Evolutionary conservation across 2,329 filamentous ascomycete species (phyloP).

Genomic region (Cercospora janseana): DNA sequence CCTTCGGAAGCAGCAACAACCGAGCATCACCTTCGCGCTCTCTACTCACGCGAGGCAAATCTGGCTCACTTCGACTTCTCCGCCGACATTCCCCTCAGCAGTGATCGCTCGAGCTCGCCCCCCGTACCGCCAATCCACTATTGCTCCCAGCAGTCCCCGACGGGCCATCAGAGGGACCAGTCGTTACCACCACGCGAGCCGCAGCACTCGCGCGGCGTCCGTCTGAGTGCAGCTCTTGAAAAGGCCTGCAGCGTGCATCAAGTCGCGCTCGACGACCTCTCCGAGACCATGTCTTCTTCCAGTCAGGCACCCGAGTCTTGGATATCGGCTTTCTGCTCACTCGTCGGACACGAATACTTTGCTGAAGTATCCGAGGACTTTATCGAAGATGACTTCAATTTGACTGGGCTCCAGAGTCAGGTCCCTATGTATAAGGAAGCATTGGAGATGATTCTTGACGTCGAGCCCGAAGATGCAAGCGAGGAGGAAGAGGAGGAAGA

Average conservation of each 20-base stretch:
- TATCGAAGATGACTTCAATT: conserved; percentile 99
- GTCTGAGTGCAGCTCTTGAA: conserved; percentile 32
- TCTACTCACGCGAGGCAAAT: conserved; percentile 1
- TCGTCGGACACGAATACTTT: conserved; percentile 97
- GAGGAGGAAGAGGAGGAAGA: conserved; percentile 74
- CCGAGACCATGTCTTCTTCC: conserved; percentile 53
- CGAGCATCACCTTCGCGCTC: neutral
- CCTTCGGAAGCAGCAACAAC: conserved; percentile 4
- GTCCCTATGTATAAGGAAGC: conserved; percentile 99
- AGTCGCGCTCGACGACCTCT: conserved; percentile 27
- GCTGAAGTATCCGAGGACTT: conserved; percentile 98
- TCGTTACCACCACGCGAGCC: conserved; percentile 16
- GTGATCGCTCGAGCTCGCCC: conserved; percentile 17
- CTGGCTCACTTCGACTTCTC: conserved; percentile 14
- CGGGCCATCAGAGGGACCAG: neutral
- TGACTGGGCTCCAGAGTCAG: conserved; percentile 90
- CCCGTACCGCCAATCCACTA: conserved; percentile 4
- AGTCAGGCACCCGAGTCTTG: conserved; percentile 75
- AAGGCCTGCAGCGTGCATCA: conserved; percentile 33
- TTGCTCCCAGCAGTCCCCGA: conserved; percentile 6
- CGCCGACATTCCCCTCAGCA: conserved; percentile 14
- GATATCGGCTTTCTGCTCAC: conserved; percentile 95
- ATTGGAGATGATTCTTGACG: conserved; percentile 97
- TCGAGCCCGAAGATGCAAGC: conserved; percentile 93
- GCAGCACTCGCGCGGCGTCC: conserved; percentile 25